Evolutionary conservation across 192 early-diverging fungal genomes (phyloP).

Genomic region (Coemansia sp.): DNA sequence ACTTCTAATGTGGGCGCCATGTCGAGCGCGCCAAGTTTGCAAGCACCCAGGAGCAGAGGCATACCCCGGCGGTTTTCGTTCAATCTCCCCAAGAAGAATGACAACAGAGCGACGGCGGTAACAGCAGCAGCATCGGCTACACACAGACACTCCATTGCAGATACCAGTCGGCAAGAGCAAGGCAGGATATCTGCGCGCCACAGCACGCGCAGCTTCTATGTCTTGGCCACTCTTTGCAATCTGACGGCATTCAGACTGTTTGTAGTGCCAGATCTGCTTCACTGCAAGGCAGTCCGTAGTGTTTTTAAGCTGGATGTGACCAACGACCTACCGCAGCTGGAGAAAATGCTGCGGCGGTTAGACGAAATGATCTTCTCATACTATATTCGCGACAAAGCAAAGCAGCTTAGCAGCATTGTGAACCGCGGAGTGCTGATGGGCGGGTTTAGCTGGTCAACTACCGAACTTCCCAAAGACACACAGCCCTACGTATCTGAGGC

Average conservation of each 20-base stretch:
- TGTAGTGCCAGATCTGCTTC: conserved; percentile 75
- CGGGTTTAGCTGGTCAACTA: conserved; percentile 84
- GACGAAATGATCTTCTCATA: conserved; percentile 83
- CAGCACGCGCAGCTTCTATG: conserved; percentile 37
- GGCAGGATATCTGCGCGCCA: conserved; percentile 8
- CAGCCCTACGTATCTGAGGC: conserved; percentile 87
- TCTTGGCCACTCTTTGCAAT: conserved; percentile 84
- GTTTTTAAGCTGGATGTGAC: conserved; percentile 62
- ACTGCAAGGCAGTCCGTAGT: conserved; percentile 61
- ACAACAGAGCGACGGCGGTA: not conserved
- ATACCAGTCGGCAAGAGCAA: conserved; percentile 15
- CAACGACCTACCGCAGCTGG: conserved; percentile 64
- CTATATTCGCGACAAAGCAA: conserved; percentile 78
- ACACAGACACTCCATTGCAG: conserved; percentile 32
- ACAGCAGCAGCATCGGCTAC: not conserved
- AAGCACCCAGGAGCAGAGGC: conserved; percentile 35
- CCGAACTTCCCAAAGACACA: conserved; percentile 75
- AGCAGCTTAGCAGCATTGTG: conserved; percentile 68
- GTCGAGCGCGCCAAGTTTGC: conserved; percentile 43
- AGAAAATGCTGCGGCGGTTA: conserved; percentile 72
- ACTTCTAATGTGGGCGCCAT: not conserved
- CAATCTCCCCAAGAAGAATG: conserved; percentile 25
- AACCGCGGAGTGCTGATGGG: conserved; percentile 78
- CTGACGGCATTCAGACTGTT: conserved; percentile 68
- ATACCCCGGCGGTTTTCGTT: conserved; percentile 43